Evolutionary conservation across 2,329 filamentous ascomycete species (phyloP), one percentile per base, ranked within the genome.

Genomic region (Colletotrichum gigasporum): DNA sequence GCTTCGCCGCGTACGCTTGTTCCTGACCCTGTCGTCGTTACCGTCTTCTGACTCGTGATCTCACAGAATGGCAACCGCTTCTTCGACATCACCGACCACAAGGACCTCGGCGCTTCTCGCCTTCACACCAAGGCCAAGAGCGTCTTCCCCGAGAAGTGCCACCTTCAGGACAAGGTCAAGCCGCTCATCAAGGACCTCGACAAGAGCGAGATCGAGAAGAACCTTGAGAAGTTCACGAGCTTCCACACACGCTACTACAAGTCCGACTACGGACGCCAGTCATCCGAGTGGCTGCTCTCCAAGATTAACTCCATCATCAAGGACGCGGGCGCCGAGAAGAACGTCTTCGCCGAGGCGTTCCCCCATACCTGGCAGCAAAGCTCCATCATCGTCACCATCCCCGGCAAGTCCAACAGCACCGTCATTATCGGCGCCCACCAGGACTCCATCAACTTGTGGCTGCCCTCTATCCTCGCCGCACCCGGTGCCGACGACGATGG

Each of bases 401-500:
- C 95, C 0, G 95, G 95, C 59, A 86, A 91, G 80, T 91, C 87
- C 63, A 90, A 96, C 73, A 91, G 90, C 76, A 97, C 94, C 1
- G 85, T 96, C 30, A 90, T 97, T 20, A 90, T 97, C 69, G 94
- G 95, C 54, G 94, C 94, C 1, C 94, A 97, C 77, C 94, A 97
- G 76, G 95, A 98, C 77, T 96, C 92, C 71, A 96, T 97, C 79
- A 98, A 98, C 79, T 84, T 97, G 45, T 97, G 93, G 80, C 79
- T 97, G 11, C 95, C 94, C 1, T 92, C 91, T 2, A 82, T 97
- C 34, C 85, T 97, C 32, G 87, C 91, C 12, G 94, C 95, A 0
- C 95, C 95, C 0, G 95, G 95, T 45, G 94, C 95, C n/a, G 96
- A 98, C 70, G 95, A 98, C 71, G 95, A 97, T 74, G 95, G 94